Conservation (phyloP, 345 rosid species). For the Arabidopsis thaliana region DNA sequence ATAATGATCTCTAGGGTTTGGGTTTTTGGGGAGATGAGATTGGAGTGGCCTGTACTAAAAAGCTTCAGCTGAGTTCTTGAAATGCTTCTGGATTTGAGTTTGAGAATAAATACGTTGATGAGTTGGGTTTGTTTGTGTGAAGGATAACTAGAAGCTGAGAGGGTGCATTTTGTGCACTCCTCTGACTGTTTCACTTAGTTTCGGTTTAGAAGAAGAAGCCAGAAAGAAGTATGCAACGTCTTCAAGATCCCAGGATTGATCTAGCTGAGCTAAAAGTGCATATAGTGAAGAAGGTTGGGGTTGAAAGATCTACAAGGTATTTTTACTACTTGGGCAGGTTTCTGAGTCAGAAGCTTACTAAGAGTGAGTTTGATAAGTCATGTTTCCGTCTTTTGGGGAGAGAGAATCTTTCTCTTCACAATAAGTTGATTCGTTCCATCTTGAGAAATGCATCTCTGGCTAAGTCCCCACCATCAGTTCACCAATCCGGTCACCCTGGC, state of each 20-base stretch:
- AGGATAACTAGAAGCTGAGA: constrained; percentile 45
- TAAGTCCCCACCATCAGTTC: constrained; percentile 64
- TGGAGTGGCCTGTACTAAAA: background rate
- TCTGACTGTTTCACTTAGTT: constrained; percentile 33
- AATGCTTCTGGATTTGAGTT: constrained; percentile 40
- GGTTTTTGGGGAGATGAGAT: constrained; percentile 59
- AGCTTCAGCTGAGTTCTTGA: constrained; percentile 36
- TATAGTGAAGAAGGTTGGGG: constrained; percentile 85
- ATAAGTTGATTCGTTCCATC: constrained; percentile 76
- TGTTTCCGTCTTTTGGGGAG: constrained; percentile 79
- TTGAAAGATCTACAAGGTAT: constrained; percentile 80
- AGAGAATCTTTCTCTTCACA: constrained; percentile 89
- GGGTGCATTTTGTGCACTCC: constrained; percentile 45
- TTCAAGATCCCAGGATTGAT: constrained; percentile 80
- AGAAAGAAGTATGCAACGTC: constrained; percentile 66
- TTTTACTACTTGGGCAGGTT: constrained; percentile 79
- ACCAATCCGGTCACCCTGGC: constrained; percentile 53
- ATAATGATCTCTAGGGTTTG: constrained; percentile 75
- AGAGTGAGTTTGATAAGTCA: constrained; percentile 83
- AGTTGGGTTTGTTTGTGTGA: constrained; percentile 43
- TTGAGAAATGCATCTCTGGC: constrained; percentile 84
- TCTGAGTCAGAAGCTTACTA: constrained; percentile 79
- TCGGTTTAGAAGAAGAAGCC: background rate
- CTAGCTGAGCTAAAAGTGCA: constrained; percentile 76
- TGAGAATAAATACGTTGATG: constrained; percentile 33